A percentile compares a stretch with the other conserved stretches of the same genome.
Conservation (phyloP, 1,284 basidiomycete species). For the Cutaneotrichosporon sp. region DNA sequence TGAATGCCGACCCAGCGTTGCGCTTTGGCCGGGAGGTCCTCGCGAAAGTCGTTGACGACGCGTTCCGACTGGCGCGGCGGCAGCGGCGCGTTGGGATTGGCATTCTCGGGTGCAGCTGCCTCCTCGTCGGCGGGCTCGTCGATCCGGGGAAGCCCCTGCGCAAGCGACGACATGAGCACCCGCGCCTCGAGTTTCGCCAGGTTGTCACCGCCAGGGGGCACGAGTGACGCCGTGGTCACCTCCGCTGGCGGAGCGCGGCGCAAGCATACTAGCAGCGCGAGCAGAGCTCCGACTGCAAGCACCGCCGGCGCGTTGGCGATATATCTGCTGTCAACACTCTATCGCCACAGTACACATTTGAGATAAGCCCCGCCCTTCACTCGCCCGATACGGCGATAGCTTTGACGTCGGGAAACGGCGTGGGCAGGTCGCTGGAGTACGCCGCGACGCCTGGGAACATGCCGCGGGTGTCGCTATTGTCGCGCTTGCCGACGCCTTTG, state of each 20-base stretch:
- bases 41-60: slow-evolving; percentile 29
- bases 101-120: neutral
- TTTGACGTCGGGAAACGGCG: no score
- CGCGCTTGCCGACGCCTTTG: no score
- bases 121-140: neutral
- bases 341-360: no score
- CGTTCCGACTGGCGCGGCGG: slow-evolving; percentile 25
- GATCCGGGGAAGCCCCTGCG: slow-evolving; percentile 9
- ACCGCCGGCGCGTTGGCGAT: slow-evolving; percentile 34
- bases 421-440: no score
- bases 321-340: slow-evolving; percentile 22
- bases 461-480: no score
- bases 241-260: neutral
- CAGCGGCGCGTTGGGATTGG: neutral
- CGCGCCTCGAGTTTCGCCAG: slow-evolving; percentile 38
- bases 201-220: slow-evolving; percentile 27
- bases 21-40: slow-evolving; percentile 7
- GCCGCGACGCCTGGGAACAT: no score
- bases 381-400: no score
- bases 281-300: slow-evolving; percentile 26
- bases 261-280: slow-evolving; percentile 8
- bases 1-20: slow-evolving; percentile 22
- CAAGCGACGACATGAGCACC: slow-evolving; percentile 34
- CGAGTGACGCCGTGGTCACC: slow-evolving; percentile 10
- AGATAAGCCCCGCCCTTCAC: no score